phyloP scores from a whole-genome alignment of 129 eudicot species.

The Flaveria sonorensis region DNA sequence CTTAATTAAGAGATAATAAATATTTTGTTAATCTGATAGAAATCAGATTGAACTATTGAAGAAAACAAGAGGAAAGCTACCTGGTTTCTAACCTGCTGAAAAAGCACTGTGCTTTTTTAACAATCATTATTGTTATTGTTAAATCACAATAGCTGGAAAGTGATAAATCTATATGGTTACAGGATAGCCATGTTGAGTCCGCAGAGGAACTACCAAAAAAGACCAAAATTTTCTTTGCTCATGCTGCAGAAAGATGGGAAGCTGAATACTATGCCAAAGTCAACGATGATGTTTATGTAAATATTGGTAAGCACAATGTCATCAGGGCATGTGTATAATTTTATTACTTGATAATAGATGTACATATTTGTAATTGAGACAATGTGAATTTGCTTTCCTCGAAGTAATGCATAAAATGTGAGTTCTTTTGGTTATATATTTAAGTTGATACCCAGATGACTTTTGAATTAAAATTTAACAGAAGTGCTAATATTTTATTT shows the following conservation, averaged over 20 bases:
- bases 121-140: not conserved
- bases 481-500: not conserved
- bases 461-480: not conserved
- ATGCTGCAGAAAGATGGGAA: conserved; percentile 88
- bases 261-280: conserved; percentile 91
- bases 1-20: not conserved
- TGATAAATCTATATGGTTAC: conserved; percentile 26
- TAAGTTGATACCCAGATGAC: conserved; percentile 8
- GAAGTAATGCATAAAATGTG: not conserved
- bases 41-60: too few relatives aligned
- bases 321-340: not conserved
- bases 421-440: not conserved
- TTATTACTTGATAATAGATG: not conserved
- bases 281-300: conserved; percentile 82
- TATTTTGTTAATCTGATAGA: too few relatives aligned
- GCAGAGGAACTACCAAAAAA: conserved; percentile 78
- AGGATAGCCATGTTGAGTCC: conserved; percentile 93
- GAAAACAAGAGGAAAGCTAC: conserved; percentile 5
- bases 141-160: conserved; percentile 12
- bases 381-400: conserved; percentile 9
- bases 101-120: conserved; percentile 3
- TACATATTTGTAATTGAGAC: not conserved
- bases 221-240: conserved; percentile 77
- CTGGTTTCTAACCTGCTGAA: conserved; percentile 1
- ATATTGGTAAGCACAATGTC: conserved; percentile 59